Percentiles rank a stretch among this genome's conserved stretches.
Evolutionary conservation across 2,329 filamentous ascomycete species (phyloP).

Genomic region (Ophiocordyceps robertsii): DNA sequence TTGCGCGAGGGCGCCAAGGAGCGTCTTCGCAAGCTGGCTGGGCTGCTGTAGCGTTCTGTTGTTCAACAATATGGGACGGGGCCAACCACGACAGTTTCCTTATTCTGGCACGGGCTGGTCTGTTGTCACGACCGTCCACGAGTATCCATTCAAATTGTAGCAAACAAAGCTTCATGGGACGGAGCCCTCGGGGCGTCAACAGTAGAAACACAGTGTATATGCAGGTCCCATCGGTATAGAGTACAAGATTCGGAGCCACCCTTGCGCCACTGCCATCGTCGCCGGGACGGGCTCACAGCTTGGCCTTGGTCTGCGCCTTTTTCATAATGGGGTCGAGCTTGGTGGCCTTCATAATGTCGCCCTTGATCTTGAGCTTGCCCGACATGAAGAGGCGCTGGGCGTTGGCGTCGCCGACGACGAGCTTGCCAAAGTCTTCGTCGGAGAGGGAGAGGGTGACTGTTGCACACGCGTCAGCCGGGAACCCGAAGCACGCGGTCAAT

Average conservation of each 20-base stretch:
- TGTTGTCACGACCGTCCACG: too few species aligned
- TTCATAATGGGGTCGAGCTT: constrained; percentile 89
- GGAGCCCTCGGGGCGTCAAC: too few species aligned
- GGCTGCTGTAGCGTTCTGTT: not conserved
- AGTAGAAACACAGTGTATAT: not conserved
- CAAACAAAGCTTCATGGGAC: too few species aligned
- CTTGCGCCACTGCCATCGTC: not conserved
- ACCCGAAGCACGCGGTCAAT: too few species aligned
- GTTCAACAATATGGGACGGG: too few species aligned
- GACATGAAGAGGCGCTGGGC: constrained; percentile 94
- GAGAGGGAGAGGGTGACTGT: constrained; percentile 74
- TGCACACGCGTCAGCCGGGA: not conserved
- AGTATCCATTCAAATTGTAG: too few species aligned
- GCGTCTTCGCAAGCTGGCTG: constrained; percentile 16
- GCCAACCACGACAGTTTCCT: too few species aligned
- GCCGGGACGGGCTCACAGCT: constrained; percentile 46
- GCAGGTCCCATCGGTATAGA: not conserved
- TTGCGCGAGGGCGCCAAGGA: constrained; percentile 22
- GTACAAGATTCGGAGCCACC: not conserved
- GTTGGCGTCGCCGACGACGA: constrained; percentile 80
- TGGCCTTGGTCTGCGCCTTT: constrained; percentile 73
- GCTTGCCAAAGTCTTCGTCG: constrained; percentile 74
- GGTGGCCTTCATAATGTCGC: constrained; percentile 96
- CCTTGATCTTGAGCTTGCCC: constrained; percentile 98
- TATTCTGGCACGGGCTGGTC: too few species aligned